Conservation (phyloP, 2,329 filamentous ascomycete species). For the Alternaria arborescens region DNA sequence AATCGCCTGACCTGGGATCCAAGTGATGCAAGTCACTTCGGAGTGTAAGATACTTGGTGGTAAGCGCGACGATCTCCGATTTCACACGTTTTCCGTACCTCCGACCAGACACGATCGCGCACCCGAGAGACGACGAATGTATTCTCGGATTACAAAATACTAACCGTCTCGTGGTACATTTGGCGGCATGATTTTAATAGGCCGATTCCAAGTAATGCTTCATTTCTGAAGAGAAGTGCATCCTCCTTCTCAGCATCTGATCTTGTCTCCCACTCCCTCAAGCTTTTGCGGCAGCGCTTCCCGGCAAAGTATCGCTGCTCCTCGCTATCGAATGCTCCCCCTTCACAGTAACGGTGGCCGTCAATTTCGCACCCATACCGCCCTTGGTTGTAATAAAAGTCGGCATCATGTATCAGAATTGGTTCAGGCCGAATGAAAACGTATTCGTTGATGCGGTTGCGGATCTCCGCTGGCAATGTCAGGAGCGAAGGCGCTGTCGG, state of each 20-base stretch:
- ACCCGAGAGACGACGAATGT: background rate
- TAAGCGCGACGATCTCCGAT: fast-evolving
- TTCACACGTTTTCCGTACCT: too few species aligned
- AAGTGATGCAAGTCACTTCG: background rate
- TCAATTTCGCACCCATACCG: background rate
- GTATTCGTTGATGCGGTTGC: background rate
- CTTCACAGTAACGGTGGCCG: too few species aligned
- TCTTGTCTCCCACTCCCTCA: background rate
- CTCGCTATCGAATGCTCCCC: too few species aligned
- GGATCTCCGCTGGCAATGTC: background rate
- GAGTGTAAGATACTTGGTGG: background rate
- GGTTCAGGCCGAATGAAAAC: background rate
- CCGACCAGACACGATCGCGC: too few species aligned
- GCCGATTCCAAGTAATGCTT: background rate
- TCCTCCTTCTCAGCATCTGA: background rate
- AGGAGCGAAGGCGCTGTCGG: background rate
- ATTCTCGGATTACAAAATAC: background rate
- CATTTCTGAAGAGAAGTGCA: background rate
- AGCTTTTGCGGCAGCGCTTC: background rate
- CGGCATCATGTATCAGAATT: background rate
- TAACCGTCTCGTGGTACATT: background rate
- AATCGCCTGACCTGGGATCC: background rate
- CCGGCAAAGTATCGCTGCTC: too few species aligned
- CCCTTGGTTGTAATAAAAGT: slow-evolving; percentile 1
- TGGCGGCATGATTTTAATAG: background rate